A percentile compares a stretch with the other conserved stretches of the same genome.
phyloP scores from a whole-genome alignment of 176 grass and related monocot genomes.

The Lolium rigidum region DNA sequence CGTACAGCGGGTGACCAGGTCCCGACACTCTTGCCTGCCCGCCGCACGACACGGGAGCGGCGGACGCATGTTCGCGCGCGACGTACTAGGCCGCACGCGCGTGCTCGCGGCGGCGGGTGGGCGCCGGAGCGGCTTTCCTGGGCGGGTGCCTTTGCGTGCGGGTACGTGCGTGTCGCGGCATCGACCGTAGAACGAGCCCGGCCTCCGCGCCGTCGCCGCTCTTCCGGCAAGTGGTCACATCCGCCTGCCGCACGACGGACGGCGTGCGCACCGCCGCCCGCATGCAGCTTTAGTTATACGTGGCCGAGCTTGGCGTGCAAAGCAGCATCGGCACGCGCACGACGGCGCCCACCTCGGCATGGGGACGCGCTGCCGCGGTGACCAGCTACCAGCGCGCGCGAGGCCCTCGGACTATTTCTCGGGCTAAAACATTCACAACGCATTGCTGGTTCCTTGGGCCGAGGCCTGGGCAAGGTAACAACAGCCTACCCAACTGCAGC shows the following conservation, averaged over 20 bases:
- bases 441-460: not conserved
- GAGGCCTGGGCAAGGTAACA: not conserved
- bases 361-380: not conserved
- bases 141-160: no score
- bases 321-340: not conserved
- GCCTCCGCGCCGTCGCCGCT: no score
- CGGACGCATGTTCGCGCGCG: constrained; percentile 2
- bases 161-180: no score
- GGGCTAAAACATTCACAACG: not conserved
- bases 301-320: not conserved
- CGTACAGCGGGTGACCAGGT: not conserved
- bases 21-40: constrained; percentile 37
- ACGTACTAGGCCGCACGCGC: not conserved
- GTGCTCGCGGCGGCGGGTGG: not conserved
- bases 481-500: not conserved
- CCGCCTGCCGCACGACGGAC: no score
- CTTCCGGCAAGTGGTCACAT: no score
- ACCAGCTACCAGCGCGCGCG: no score
- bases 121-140: not conserved
- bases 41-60: constrained; percentile 32
- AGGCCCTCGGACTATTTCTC: not conserved
- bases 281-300: no score
- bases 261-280: not conserved
- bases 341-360: no score
- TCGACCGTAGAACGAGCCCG: no score